Conservation (phyloP, 192 early-diverging fungal species). For the Cladochytrium replicatum region DNA sequence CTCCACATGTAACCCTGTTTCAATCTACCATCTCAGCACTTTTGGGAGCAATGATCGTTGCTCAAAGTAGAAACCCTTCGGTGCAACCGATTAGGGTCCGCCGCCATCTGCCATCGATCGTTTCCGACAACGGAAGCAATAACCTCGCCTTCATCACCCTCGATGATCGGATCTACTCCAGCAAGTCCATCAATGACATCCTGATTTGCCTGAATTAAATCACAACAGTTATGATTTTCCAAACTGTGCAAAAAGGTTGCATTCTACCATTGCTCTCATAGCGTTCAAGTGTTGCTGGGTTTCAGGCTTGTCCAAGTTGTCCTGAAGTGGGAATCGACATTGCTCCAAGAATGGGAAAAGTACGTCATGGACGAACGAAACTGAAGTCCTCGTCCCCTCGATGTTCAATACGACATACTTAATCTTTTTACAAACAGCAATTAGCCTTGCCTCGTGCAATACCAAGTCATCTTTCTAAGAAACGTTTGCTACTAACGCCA, state of each 20-base stretch:
- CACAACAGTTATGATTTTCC: neutral
- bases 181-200: slow-evolving; percentile 9
- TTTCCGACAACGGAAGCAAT: slow-evolving; percentile 49
- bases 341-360: slow-evolving; percentile 81
- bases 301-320: slow-evolving; percentile 36
- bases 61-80: neutral
- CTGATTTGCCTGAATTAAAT: slow-evolving; percentile 10
- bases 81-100: slow-evolving; percentile 42
- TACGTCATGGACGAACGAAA: slow-evolving; percentile 88
- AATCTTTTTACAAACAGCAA: too few relatives aligned
- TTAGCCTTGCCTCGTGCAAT: too few relatives aligned
- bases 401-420: too few relatives aligned
- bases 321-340: slow-evolving; percentile 53
- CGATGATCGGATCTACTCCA: slow-evolving; percentile 10
- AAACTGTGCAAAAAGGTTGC: neutral
- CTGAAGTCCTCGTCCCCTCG: slow-evolving; percentile 94
- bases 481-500: too few relatives aligned
- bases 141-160: slow-evolving; percentile 32
- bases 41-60: neutral
- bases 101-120: slow-evolving; percentile 72
- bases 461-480: too few relatives aligned
- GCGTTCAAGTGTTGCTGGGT: slow-evolving; percentile 34
- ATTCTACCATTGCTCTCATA: slow-evolving; percentile 39
- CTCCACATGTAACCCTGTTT: neutral
- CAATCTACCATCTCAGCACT: neutral